Percentiles rank a stretch among this genome's conserved stretches.
These are phyloP conservation scores for Arctium minus DNA, from an alignment of 129 eudicot species.

Conservation along the genomic window DNA sequence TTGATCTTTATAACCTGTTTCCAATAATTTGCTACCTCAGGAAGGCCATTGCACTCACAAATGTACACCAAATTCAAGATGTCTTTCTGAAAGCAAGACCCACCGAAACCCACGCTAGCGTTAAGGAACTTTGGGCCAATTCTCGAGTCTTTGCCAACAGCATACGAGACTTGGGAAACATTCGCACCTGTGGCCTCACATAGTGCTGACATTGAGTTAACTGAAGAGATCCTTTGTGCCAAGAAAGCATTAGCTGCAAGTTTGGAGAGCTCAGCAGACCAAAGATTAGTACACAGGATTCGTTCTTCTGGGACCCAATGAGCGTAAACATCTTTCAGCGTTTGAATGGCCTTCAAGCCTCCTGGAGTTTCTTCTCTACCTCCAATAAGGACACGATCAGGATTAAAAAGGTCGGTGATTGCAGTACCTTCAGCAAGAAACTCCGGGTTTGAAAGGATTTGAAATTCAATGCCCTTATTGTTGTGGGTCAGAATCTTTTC, in stretches of 20 bases:
- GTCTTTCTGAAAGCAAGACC: constrained; percentile 63
- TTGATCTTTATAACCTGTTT: constrained; percentile 57
- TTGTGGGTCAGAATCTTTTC: constrained; percentile 62
- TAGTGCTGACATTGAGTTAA: constrained; percentile 62
- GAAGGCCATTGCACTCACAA: constrained; percentile 63
- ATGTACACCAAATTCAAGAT: constrained; percentile 61
- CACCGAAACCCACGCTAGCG: constrained; percentile 65
- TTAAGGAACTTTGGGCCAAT: constrained; percentile 55
- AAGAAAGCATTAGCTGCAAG: constrained; percentile 70
- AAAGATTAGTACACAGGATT: constrained; percentile 59
- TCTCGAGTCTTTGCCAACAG: constrained; percentile 60
- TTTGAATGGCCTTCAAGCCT: constrained; percentile 45
- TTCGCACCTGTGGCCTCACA: constrained; percentile 70
- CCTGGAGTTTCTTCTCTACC: constrained; percentile 64
- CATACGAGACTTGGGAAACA: constrained; percentile 49
- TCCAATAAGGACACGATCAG: constrained; percentile 68
- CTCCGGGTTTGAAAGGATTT: constrained; percentile 60
- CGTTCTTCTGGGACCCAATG: constrained; percentile 63
- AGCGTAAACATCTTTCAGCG: constrained; percentile 46
- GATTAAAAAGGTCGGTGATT: constrained; percentile 44
- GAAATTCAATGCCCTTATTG: constrained; percentile 51
- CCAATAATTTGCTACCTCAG: constrained; percentile 66
- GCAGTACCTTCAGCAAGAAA: constrained; percentile 73
- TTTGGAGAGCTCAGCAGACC: constrained; percentile 70
- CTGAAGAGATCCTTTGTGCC: constrained; percentile 65